Percentiles rank a stretch among this genome's conserved stretches.
Evolutionary conservation across 768 basidiomycete species (phyloP).

Genomic region (Erythrobasidium yunnanense): DNA sequence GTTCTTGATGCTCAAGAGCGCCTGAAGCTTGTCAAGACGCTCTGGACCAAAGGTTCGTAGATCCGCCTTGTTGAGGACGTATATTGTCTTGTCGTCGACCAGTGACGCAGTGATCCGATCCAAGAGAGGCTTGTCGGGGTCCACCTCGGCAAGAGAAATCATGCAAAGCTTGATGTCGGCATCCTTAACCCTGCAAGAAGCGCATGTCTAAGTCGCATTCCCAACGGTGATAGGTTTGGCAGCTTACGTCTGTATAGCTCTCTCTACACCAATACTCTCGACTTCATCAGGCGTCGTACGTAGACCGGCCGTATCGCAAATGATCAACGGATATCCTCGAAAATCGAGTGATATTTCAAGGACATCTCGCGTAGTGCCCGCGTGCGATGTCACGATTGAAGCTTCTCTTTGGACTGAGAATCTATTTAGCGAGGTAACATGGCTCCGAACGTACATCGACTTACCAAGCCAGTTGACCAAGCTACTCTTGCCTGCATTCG

Average conservation of each 20-base stretch:
- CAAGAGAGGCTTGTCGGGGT: too few relatives aligned
- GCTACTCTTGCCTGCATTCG: constrained; percentile 89
- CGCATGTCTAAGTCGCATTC: not conserved
- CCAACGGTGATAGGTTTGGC: not conserved
- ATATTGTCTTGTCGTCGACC: constrained; percentile 52
- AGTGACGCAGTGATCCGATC: constrained; percentile 48
- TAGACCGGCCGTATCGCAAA: constrained; percentile 78
- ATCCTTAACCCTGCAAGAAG: constrained; percentile 49
- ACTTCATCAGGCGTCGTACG: constrained; percentile 58
- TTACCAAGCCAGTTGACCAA: constrained; percentile 71
- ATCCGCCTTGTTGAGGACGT: constrained; percentile 74
- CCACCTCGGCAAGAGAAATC: constrained; percentile 54
- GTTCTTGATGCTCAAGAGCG: too few relatives aligned
- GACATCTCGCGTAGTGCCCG: constrained; percentile 81
- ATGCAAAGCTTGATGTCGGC: constrained; percentile 73
- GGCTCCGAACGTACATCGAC: constrained; percentile 3
- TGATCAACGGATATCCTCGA: constrained; percentile 67
- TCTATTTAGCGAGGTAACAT: not conserved
- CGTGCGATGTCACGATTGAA: constrained; percentile 74
- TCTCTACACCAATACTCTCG: constrained; percentile 68
- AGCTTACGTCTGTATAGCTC: constrained; percentile 58
- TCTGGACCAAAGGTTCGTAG: constrained; percentile 37
- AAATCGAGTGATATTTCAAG: constrained; percentile 76
- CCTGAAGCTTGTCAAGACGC: too few relatives aligned
- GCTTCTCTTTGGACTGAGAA: constrained; percentile 66